Base-by-base conservation (phyloP, 352 stramenopile species). In the Phytophthora pinifolia region DNA sequence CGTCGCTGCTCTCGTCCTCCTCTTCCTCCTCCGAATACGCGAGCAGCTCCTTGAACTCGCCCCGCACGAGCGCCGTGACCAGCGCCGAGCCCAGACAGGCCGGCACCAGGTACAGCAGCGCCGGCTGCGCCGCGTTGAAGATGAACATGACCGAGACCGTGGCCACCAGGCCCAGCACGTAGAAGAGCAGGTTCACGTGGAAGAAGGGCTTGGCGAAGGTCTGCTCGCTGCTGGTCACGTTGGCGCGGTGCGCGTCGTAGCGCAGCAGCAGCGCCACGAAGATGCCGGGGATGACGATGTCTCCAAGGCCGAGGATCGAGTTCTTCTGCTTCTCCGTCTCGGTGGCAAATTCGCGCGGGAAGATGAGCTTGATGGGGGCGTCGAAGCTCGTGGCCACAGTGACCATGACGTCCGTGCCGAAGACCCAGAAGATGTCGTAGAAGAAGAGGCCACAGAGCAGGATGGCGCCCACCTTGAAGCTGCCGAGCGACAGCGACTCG, bases 341-440 rank as follows among this genome's bases (percentile, higher is more conserved):
- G 0, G 87, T 94, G 1, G 89, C 80, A 52, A 92, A 92, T 44
- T 81, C 81, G 25, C 92, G 88, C 43, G 96, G 96, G 72, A 99
- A 99, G 31, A 99, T 87, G 67, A 99, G 89, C 76, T 99, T 99
- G 69, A 99, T 99, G 9, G 98, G 97, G 4, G 93, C 96, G 57
- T 99, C 95, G 33, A 99, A 93, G 42, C 85, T 98, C 65, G 97
- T 99, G n/a, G 97, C 98, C 5, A 99, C 98, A 3, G 96, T 99
- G 4, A 99, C 97, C 98, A 99, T 99, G 2, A 99, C 97, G 44
- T 94, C 83, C 7, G 85, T 96, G 30, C 84, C 83, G 46, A 98
- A 99, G 6, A 99, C 97, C 97, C 97, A 99, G 71, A 99, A 99
- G 54, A 99, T 98, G 70, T 99, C 98, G 75, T 99, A 99, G 74